Evolutionary conservation across 139 green algal genomes (phyloP).

Genomic region (Deuterostichococcus epilithicus): DNA sequence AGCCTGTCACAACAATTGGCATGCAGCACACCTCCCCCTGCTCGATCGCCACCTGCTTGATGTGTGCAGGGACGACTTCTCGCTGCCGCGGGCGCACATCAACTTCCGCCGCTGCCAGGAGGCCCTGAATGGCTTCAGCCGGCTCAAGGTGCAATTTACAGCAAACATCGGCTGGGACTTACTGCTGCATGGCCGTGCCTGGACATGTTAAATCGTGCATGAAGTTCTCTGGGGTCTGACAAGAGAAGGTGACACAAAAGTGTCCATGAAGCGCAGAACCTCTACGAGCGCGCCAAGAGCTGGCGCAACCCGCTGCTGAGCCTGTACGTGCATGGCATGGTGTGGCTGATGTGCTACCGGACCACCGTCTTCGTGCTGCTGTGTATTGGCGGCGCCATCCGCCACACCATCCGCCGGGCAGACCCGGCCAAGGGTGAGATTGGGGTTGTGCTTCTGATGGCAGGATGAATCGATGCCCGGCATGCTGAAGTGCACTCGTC

Average conservation of each 20-base stretch:
- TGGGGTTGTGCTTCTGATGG: no score
- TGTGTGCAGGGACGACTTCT: constrained; percentile 27
- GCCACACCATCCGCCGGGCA: not conserved
- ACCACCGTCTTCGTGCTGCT: not conserved
- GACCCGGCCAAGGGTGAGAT: not conserved
- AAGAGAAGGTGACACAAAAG: no score
- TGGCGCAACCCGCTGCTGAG: not conserved
- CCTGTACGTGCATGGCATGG: not conserved
- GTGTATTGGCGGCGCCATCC: not conserved
- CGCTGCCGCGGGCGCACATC: constrained; percentile 13
- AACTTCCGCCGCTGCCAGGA: constrained; percentile 24
- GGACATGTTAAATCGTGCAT: no score
- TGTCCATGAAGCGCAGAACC: not conserved
- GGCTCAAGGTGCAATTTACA: constrained; percentile 3
- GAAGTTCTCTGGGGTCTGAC: no score
- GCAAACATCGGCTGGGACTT: not conserved
- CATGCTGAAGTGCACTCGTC: no score
- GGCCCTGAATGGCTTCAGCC: constrained; percentile 10
- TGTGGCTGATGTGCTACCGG: not conserved
- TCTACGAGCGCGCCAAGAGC: not conserved
- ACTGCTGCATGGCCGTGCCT: not conserved
- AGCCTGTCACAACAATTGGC: no score
- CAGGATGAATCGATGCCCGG: no score
- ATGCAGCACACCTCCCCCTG: no score
- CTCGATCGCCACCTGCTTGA: no score